Base-by-base conservation (phyloP, 2,329 filamentous ascomycete genomes). In the Trichoderma atroviride region DNA sequence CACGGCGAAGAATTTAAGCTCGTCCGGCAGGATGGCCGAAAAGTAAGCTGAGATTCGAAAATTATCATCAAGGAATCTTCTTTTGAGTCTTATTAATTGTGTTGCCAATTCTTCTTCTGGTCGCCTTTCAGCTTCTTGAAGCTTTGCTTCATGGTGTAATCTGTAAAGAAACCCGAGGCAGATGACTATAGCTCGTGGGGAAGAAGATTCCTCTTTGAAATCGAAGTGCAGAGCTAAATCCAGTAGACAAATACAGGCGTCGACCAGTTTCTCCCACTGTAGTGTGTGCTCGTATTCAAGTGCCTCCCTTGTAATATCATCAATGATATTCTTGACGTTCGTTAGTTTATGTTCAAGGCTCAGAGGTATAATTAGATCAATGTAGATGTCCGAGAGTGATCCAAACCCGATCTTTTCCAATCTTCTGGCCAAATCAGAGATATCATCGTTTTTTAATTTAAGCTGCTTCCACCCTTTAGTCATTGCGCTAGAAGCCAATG, bases 301-400 rank as follows among this genome's bases (percentile, higher is more conserved):
- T n/a, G 67, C 59, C 4, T 47, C 11, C 10, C 35, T 14, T 19
- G n/a, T 24, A 0, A 24, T 31, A 0, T 58, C 40, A 7, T 58
- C 50, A 5, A 69, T 29, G 7, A 69, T 16, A 14, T 27, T n/a
- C 4, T 50, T 50, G 27, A 16, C 5, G 14, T 66, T 43, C 6
- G 37, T 40, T 1, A 69, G 11, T 22, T 69, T 69, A 5, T 35
- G 19, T 9, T 33, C 53, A 7, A 66, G 24, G 22, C 29, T 65
- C 2, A 69, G 33, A 27, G 68, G 68, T 1, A 47, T 16, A 24
- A 69, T 66, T 13, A 69, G 19, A 35, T 64, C 56, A 14, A 58
- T 29, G 16, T 58, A 66, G 3, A 57, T 50, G n/a, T 69, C 60
- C 1, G 37, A 50, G 0, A 33, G 33, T 3, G 52, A 53, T 6